phyloP scores from a whole-genome alignment of 2,329 filamentous ascomycete genomes.

The Bipolaris gigantea region DNA sequence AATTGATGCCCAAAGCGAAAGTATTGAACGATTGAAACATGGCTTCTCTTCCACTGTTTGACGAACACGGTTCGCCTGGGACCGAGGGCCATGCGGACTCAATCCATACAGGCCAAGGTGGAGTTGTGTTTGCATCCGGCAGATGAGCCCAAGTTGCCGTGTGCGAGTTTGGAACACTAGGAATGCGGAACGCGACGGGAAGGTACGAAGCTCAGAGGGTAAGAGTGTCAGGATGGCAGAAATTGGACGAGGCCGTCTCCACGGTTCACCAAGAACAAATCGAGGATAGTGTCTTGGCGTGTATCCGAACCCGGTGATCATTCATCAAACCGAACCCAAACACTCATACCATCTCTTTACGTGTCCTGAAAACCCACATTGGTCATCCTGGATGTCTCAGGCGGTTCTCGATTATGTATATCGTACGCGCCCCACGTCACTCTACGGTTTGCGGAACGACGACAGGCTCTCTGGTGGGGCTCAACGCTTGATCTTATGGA shows the following conservation, averaged over 20 bases:
- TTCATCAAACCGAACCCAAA: not conserved
- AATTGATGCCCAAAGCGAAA: not conserved
- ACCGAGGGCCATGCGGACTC: not conserved
- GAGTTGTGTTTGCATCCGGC: not conserved
- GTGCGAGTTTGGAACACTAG: not conserved
- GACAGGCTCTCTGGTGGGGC: not conserved
- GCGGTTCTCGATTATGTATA: not conserved
- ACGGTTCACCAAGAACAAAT: not conserved
- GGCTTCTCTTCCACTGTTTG: not conserved
- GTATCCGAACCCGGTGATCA: not conserved
- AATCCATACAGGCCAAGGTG: not conserved
- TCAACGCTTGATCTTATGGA: not conserved
- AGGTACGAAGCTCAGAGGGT: not conserved
- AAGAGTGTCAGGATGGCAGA: not conserved
- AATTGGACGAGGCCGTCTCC: not conserved
- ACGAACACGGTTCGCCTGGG: not conserved
- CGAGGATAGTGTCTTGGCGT: not conserved
- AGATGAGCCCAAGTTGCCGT: not conserved
- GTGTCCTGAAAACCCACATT: not conserved
- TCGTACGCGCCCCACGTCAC: not conserved
- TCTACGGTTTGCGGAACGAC: not conserved
- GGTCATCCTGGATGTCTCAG: not conserved
- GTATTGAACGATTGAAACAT: not conserved
- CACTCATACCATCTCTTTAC: not conserved
- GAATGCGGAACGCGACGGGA: not conserved